phyloP scores from a whole-genome alignment of 1,139 yeast genomes.

The Wickerhamiella pararugosa region DNA sequence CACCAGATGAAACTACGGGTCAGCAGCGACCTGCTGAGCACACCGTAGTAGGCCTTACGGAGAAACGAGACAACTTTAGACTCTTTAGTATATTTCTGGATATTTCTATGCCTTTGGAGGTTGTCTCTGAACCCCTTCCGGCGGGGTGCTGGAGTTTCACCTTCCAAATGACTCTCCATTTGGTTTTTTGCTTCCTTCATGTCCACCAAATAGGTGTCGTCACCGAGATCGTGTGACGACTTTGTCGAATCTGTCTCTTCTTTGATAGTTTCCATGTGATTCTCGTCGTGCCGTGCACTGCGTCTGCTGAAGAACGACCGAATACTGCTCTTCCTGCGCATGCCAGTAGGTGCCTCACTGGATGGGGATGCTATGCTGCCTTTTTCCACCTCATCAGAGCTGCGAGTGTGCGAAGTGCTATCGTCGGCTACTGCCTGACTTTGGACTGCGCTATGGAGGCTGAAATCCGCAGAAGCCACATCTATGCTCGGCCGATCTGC shows the following conservation, averaged over 20 bases:
- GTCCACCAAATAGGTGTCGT: constrained; percentile 19
- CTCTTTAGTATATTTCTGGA: constrained; percentile 12
- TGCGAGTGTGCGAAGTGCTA: too few species aligned
- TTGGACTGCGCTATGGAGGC: too few species aligned
- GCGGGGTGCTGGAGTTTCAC: constrained; percentile 2
- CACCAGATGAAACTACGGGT: constrained; percentile 26
- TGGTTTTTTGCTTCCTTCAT: constrained; percentile 19
- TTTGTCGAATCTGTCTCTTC: not conserved
- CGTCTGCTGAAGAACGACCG: too few species aligned
- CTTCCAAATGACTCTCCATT: constrained; percentile 12
- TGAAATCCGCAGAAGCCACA: too few species aligned
- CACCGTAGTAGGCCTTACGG: constrained; percentile 18
- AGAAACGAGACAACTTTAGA: constrained; percentile 15
- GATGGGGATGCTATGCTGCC: too few species aligned
- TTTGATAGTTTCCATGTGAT: too few species aligned
- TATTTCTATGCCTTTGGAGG: constrained; percentile 13
- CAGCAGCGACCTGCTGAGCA: constrained; percentile 21
- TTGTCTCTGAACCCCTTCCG: constrained; percentile 16
- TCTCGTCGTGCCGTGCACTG: too few species aligned
- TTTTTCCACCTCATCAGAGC: too few species aligned
- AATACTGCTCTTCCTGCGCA: too few species aligned
- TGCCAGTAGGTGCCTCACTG: too few species aligned
- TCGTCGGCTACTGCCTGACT: too few species aligned
- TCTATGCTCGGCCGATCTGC: too few species aligned
- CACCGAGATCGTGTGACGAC: constrained; percentile 14